Conservation (phyloP, 306 rosid genomes). For the Casuarina equisetifolia region DNA sequence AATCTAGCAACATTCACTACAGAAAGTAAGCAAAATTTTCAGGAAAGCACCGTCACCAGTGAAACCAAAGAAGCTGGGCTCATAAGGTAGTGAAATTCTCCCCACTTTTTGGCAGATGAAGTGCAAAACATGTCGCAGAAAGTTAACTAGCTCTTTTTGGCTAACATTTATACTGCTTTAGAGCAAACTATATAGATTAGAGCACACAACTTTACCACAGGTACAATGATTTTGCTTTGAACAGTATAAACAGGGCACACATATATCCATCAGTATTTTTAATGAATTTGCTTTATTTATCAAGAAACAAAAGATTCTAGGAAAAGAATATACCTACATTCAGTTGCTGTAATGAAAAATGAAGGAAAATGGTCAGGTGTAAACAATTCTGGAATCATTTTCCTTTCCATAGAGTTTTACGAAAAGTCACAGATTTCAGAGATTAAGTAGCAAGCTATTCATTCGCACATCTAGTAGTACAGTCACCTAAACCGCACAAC, state of each 20-base stretch:
- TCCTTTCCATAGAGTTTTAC: background rate
- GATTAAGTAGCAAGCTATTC: background rate
- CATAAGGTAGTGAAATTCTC: background rate
- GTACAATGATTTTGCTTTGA: background rate
- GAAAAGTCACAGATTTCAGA: background rate
- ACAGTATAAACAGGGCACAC: background rate
- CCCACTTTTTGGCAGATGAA: background rate
- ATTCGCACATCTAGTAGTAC: background rate
- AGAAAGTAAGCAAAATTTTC: background rate
- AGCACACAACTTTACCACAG: background rate
- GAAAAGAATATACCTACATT: background rate
- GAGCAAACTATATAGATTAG: background rate
- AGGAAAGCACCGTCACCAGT: background rate
- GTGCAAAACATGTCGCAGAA: background rate
- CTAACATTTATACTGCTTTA: background rate
- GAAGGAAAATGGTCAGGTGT: constrained; percentile 24
- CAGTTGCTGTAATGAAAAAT: background rate
- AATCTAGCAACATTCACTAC: background rate
- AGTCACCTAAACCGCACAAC: no score
- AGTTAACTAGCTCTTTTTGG: background rate
- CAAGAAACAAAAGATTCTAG: background rate
- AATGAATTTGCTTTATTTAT: background rate
- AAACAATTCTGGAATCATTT: background rate
- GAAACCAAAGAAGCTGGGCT: background rate
- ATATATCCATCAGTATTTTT: background rate